Base-by-base conservation (phyloP, 2,329 filamentous ascomycete species). In the Talaromyces atroroseus region DNA sequence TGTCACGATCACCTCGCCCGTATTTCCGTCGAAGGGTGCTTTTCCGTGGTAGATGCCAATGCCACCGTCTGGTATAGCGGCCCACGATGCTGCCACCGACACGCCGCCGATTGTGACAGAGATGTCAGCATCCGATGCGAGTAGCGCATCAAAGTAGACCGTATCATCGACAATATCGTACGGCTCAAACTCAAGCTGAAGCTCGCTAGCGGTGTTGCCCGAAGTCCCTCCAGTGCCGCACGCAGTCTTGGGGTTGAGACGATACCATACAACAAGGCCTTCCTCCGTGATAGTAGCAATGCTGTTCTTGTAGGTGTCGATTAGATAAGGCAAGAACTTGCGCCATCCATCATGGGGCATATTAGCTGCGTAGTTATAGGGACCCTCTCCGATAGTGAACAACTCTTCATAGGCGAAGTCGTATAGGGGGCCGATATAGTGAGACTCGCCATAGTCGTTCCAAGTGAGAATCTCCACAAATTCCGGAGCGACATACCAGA, bases 371-470 rank as follows among this genome's bases (percentile, higher is more conserved):
- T 70, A 70, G 38, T 68, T 62, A 36, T 64, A 68, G 32, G 80
- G 78, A 2, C 78, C 79, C 2, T 70, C 61, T 1, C 76, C 75
- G 10, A 79, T 73, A 3, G 18, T 26, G 20, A 47, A 47, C 11
- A 20, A 4, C 44, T n/a, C n/a, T n/a, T 12, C 44, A 21, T 5
- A 21, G 42, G 74, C 73, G 2, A 75, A 71, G 11, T 77, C 68
- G 42, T 72, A 65, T 47, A 82, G 64, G 0, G 80, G 77, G 6
- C 76, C 77, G 59, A 83, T 80, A 64, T 85, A 83, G 65, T 82
- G 80, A 2, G 79, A 81, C 67, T 84, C 82, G 49, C 82, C 82
- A 61, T 76, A 84, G 66, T 84, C 82, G 61, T 84, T 84, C 21
- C n/a, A 46, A 16, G 42, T 34, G 46, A 59, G 26, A 52, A 68